Evolutionary conservation across 495 filamentous ascomycete genomes (phyloP).

Genomic region (Astrocystis sublimbata): DNA sequence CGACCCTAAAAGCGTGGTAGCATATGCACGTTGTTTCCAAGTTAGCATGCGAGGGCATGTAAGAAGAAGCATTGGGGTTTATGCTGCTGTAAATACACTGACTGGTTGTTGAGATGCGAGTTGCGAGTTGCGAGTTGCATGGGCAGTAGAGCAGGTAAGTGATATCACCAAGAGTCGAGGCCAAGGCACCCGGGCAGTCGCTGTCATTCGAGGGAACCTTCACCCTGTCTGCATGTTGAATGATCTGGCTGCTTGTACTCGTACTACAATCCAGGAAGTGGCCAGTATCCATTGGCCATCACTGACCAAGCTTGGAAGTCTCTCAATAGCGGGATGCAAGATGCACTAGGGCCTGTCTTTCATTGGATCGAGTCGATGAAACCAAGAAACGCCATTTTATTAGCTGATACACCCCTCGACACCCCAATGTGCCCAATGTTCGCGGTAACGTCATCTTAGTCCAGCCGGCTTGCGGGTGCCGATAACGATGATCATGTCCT

Average conservation of each 20-base stretch:
- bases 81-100: not conserved
- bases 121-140: too few relatives aligned
- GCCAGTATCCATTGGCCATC: too few relatives aligned
- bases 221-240: not conserved
- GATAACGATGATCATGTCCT: not conserved
- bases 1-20: not conserved
- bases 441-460: not conserved
- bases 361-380: conserved; percentile 2
- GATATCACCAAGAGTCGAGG: too few relatives aligned
- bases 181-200: too few relatives aligned
- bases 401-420: not conserved
- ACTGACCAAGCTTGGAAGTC: not conserved
- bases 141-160: too few relatives aligned
- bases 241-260: not conserved
- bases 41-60: too few relatives aligned
- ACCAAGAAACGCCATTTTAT: not conserved
- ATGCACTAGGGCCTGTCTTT: not conserved
- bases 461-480: not conserved
- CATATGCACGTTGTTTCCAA: too few relatives aligned
- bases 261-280: not conserved
- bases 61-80: not conserved
- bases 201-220: too few relatives aligned
- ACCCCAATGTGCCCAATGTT: too few relatives aligned
- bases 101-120: too few relatives aligned
- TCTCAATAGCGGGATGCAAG: conserved; percentile 14